A percentile compares a stretch with the other conserved stretches of the same genome.
These are phyloP conservation scores for Umbelopsis sp. DNA, from an alignment of 192 early-diverging fungal genomes.

Conservation along the genomic window DNA sequence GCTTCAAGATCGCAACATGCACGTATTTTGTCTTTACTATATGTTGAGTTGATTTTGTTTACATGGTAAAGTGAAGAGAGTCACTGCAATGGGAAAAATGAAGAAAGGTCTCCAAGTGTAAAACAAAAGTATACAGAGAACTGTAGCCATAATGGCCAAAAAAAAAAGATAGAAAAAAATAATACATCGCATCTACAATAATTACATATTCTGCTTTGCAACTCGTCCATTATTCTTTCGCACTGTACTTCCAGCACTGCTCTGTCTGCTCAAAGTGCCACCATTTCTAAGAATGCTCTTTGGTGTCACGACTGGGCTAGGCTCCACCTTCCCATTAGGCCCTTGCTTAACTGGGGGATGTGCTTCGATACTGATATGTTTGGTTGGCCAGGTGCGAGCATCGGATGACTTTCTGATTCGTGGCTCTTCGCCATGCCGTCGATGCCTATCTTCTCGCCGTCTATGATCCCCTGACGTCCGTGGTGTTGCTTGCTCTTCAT, in stretches of 20 bases:
- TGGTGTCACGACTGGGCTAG: slow-evolving; percentile 8
- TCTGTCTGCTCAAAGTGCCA: slow-evolving; percentile 9
- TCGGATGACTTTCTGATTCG: not conserved
- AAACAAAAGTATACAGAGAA: no score
- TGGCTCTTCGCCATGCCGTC: not conserved
- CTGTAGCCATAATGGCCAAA: no score
- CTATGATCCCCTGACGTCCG: not conserved
- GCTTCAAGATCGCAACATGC: no score
- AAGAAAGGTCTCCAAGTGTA: no score
- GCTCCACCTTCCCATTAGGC: not conserved
- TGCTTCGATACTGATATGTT: not conserved
- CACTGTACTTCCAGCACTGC: slow-evolving; percentile 6
- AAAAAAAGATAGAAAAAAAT: not conserved
- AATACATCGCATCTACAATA: not conserved
- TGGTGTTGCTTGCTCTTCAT: not conserved
- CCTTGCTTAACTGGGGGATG: not conserved
- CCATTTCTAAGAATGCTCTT: slow-evolving; percentile 5
- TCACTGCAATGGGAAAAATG: no score
- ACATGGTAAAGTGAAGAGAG: no score
- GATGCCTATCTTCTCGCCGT: not conserved
- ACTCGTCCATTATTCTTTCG: slow-evolving; percentile 7
- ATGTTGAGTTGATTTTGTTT: no score
- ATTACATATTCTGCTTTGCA: slow-evolving; percentile 3
- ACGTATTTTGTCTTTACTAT: no score
- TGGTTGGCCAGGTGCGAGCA: not conserved